Conservation (phyloP, 495 filamentous ascomycete species). For the Penicillium waksmanii region DNA sequence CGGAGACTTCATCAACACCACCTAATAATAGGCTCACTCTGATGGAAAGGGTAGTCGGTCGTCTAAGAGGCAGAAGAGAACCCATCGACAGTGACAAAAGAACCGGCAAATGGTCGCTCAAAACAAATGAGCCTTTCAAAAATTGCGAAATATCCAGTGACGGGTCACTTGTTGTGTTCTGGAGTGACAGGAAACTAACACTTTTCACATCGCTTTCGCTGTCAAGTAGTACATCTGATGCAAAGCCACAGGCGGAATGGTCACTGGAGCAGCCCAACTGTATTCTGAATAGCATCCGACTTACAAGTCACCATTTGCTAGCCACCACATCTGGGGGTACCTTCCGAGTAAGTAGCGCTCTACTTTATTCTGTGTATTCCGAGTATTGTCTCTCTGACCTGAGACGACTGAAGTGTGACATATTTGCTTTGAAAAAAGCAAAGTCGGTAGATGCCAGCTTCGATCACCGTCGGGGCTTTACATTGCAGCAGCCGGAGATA, state of each 20-base stretch:
- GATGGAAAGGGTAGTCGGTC: not conserved
- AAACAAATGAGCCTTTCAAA: conserved; percentile 18
- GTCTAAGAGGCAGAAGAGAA: conserved; percentile 11
- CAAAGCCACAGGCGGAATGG: not conserved
- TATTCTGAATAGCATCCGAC: conserved; percentile 9
- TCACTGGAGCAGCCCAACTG: not conserved
- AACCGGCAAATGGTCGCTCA: not conserved
- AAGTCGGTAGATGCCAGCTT: not conserved
- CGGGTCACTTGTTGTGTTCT: conserved; percentile 33
- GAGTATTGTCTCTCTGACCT: not conserved
- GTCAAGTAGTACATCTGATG: not conserved
- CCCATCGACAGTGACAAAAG: not conserved
- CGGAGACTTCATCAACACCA: not conserved
- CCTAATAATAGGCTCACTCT: not conserved
- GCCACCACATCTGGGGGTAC: conserved; percentile 7
- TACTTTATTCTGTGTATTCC: not conserved
- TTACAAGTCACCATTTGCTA: conserved; percentile 13
- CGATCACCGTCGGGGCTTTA: not conserved
- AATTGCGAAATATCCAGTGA: conserved; percentile 34
- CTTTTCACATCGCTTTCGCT: conserved; percentile 34
- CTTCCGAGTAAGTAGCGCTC: conserved; percentile 4
- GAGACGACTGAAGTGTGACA: conserved; percentile 4
- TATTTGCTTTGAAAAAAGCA: conserved; percentile 8
- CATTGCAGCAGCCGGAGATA: conserved; percentile 18
- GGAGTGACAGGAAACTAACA: conserved; percentile 31